Conservation (phyloP, 352 stramenopile species). For the Pythium brachiatum region DNA sequence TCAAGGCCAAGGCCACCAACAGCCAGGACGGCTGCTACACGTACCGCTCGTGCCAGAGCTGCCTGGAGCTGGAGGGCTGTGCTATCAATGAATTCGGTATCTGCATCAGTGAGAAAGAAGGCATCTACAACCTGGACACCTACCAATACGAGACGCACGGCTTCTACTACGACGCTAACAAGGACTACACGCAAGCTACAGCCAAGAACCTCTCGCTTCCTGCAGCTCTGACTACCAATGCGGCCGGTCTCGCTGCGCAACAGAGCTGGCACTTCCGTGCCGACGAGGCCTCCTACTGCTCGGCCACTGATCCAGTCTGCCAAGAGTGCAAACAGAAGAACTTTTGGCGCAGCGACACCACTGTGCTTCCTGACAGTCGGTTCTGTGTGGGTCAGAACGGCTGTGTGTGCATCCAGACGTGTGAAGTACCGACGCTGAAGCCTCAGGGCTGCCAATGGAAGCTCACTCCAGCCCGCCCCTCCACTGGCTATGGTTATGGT, state of each 20-base stretch:
- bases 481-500: background rate
- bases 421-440: constrained; percentile 18
- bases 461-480: constrained; percentile 4
- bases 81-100: constrained; percentile 23
- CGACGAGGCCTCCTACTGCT: constrained; percentile 22
- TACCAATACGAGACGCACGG: constrained; percentile 1
- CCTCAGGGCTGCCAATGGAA: constrained; percentile 18
- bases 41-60: constrained; percentile 26
- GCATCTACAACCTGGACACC: constrained; percentile 11
- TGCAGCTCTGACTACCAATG: background rate
- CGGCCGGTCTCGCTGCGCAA: background rate
- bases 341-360: constrained; percentile 14
- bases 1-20: constrained; percentile 10
- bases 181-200: constrained; percentile 16
- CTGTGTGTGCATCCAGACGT: constrained; percentile 25
- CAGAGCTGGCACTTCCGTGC: constrained; percentile 26
- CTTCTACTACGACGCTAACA: constrained; percentile 14
- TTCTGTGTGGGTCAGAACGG: constrained; percentile 15
- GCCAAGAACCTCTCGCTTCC: constrained; percentile 9
- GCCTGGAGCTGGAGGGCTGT: constrained; percentile 17
- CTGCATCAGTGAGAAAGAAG: constrained; percentile 6
- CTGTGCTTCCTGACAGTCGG: constrained; percentile 11
- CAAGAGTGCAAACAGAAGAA: constrained; percentile 21
- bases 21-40: constrained; percentile 20
- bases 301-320: constrained; percentile 13